A percentile compares a stretch with the other conserved stretches of the same genome.
phyloP scores from a whole-genome alignment of 306 rosid species.

The Sicyos edulis region DNA sequence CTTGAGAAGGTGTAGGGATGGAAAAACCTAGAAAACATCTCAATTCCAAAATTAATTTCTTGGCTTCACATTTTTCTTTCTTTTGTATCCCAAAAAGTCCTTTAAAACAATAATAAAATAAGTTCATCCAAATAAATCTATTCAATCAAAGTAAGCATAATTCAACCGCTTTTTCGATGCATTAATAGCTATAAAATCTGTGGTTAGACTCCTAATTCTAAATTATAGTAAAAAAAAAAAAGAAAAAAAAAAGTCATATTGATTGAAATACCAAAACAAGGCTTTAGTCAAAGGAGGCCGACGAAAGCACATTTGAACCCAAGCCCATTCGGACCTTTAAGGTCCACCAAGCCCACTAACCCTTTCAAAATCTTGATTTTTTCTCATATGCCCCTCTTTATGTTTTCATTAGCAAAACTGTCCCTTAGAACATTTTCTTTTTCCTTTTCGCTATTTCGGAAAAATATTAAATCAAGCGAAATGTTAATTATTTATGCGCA shows the following conservation, averaged over 20 bases:
- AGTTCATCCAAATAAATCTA: too few relatives aligned
- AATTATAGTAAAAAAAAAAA: too few relatives aligned
- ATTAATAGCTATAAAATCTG: too few relatives aligned
- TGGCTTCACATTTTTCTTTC: background rate
- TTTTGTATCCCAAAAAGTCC: background rate
- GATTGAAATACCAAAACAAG: too few relatives aligned
- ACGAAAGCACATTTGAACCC: background rate
- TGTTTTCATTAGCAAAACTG: background rate
- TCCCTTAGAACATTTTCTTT: too few relatives aligned
- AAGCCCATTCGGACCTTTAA: constrained; percentile 1
- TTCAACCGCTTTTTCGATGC: too few relatives aligned
- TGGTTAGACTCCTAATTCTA: background rate
- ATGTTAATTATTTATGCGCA: too few relatives aligned
- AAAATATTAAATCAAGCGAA: too few relatives aligned
- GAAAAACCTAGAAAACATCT: background rate
- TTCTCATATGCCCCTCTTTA: background rate
- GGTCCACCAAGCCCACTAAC: constrained; percentile 10
- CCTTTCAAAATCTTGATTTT: background rate
- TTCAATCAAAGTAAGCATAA: too few relatives aligned
- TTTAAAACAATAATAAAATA: too few relatives aligned
- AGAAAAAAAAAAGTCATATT: too few relatives aligned
- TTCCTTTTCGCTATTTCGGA: too few relatives aligned
- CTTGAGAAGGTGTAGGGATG: background rate
- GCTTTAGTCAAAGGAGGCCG: constrained; percentile 9
- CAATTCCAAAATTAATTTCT: background rate